Percentiles rank a stretch among this genome's conserved stretches.
These are phyloP conservation scores for Xylaria sp. DNA, from an alignment of 2,329 filamentous ascomycete genomes.

Conservation along the genomic window DNA sequence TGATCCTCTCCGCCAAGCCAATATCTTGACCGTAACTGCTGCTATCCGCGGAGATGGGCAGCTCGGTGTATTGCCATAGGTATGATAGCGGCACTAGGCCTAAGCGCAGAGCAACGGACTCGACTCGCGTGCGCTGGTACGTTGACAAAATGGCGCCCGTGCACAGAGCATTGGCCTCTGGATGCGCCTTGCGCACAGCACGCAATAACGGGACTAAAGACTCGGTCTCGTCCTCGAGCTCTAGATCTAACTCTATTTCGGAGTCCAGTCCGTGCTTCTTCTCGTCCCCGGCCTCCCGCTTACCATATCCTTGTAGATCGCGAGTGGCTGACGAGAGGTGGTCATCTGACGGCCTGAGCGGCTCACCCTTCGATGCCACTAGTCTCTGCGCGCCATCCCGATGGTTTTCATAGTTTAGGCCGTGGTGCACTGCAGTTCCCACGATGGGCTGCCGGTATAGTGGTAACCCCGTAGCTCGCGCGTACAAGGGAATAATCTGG, in stretches of 20 bases:
- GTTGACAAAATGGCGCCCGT: constrained; percentile 94
- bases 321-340: constrained; percentile 3
- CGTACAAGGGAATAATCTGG: constrained; percentile 85
- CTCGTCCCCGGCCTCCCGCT: constrained; percentile 30
- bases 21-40: constrained; percentile 9
- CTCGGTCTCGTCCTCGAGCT: constrained; percentile 81
- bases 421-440: constrained; percentile 76
- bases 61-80: constrained; percentile 88
- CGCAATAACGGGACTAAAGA: constrained; percentile 81
- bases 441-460: constrained; percentile 83
- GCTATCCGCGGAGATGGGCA: constrained; percentile 52
- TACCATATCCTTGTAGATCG: constrained; percentile 23
- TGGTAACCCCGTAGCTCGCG: constrained; percentile 79
- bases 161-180: constrained; percentile 85
- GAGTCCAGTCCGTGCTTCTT: constrained; percentile 35
- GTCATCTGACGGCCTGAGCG: constrained; percentile 22
- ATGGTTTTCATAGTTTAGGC: constrained; percentile 72
- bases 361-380: constrained; percentile 12
- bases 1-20: constrained; percentile 16
- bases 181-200: constrained; percentile 74
- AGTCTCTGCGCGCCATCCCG: constrained; percentile 19
- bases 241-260: constrained; percentile 42
- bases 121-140: constrained; percentile 95
- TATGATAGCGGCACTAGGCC: constrained; percentile 85
- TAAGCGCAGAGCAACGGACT: constrained; percentile 88